Percentiles rank a stretch among this genome's conserved stretches.
Evolutionary conservation across 148 eudicot genomes (phyloP).

Genomic region (Amaranthus palmeri): DNA sequence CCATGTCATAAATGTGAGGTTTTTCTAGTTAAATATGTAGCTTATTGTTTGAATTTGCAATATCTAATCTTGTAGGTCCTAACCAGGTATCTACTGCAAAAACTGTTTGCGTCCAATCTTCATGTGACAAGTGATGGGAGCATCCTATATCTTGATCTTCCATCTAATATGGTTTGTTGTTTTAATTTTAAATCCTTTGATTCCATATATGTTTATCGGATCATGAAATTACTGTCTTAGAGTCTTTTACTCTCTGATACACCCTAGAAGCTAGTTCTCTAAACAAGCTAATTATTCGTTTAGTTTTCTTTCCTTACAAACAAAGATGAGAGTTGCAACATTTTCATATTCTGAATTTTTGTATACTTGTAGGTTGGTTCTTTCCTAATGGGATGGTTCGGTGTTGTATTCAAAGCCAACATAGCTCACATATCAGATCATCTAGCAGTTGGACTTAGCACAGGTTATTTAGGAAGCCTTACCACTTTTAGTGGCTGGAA

Average conservation of each 20-base stretch:
- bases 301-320: neutral
- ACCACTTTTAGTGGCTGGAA: slow-evolving; percentile 98
- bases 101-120: slow-evolving; percentile 65
- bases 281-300: neutral
- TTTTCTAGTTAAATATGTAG: neutral
- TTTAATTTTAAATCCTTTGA: slow-evolving; percentile 18
- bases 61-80: slow-evolving; percentile 40
- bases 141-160: slow-evolving; percentile 81
- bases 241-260: neutral
- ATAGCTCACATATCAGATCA: slow-evolving; percentile 51
- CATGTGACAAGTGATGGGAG: slow-evolving; percentile 51
- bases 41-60: slow-evolving; percentile 1
- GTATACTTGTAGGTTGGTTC: slow-evolving; percentile 60
- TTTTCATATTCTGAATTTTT: slow-evolving; percentile 1
- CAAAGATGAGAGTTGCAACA: neutral
- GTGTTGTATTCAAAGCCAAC: slow-evolving; percentile 72
- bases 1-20: neutral
- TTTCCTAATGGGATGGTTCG: slow-evolving; percentile 99
- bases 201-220: neutral
- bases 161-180: slow-evolving; percentile 79
- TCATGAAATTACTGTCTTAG: neutral
- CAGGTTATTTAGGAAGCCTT: slow-evolving; percentile 93
- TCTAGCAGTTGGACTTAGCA: slow-evolving; percentile 70
- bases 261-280: neutral
- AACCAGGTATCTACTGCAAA: slow-evolving; percentile 63